phyloP scores from a whole-genome alignment of 768 basidiomycete species.

The Termitomyces sp. region DNA sequence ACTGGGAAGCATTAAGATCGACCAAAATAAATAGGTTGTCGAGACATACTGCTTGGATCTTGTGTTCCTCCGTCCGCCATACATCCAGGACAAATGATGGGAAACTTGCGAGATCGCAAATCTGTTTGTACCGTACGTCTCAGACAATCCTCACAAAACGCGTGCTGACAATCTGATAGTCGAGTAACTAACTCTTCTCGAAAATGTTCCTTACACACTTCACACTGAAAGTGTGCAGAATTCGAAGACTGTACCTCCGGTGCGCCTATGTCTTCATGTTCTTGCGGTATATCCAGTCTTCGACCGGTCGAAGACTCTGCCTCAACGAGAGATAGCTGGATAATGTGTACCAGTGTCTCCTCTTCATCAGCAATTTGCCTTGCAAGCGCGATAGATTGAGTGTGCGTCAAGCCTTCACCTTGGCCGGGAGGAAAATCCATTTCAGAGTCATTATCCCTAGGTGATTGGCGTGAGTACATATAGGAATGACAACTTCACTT shows the following conservation, averaged over 20 bases:
- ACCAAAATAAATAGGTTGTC: neutral
- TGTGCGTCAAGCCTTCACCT: neutral
- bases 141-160: conserved; percentile 51
- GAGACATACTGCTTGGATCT: neutral
- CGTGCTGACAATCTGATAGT: conserved; percentile 36
- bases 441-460: neutral
- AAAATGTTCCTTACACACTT: conserved; percentile 47
- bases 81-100: conserved; percentile 58
- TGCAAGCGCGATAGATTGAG: neutral
- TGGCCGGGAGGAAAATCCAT: no score
- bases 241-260: neutral
- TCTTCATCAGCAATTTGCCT: neutral
- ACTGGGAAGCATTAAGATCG: neutral
- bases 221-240: conserved; percentile 24
- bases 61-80: conserved; percentile 16
- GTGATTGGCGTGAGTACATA: neutral
- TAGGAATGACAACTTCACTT: neutral
- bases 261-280: neutral
- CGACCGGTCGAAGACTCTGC: neutral
- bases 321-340: neutral
- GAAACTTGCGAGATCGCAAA: conserved; percentile 49
- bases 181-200: conserved; percentile 16
- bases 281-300: neutral
- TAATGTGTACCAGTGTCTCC: neutral
- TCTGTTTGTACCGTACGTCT: conserved; percentile 33